These are phyloP conservation scores for Chara braunii DNA, from an alignment of 139 green algal genomes.

Conservation along the genomic window DNA sequence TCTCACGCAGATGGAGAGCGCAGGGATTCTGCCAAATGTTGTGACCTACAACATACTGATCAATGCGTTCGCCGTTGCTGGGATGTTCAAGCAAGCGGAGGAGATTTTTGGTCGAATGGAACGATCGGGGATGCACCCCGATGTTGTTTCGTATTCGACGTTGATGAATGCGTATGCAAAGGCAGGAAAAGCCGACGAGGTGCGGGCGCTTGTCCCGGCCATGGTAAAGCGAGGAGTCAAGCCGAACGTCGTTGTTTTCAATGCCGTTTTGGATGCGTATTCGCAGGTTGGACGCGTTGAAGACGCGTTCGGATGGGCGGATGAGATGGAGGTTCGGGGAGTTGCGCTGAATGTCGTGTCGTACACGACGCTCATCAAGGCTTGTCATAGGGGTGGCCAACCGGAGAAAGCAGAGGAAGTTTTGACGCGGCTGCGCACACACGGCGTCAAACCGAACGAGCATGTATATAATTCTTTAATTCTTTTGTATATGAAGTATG, in stretches of 20 bases:
- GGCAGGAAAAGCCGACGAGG: slow-evolving; percentile 1
- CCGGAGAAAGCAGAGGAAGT: too few species aligned
- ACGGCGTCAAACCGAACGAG: too few species aligned
- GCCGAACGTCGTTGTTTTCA: slow-evolving; percentile 30
- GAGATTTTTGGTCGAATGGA: slow-evolving; percentile 22
- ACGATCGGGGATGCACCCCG: background rate
- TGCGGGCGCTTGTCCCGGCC: background rate
- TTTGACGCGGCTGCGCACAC: too few species aligned
- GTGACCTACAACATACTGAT: slow-evolving; percentile 38
- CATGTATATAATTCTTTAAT: too few species aligned
- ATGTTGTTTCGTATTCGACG: slow-evolving; percentile 31
- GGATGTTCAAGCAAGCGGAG: background rate
- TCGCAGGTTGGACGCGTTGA: slow-evolving; percentile 5
- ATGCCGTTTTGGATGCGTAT: slow-evolving; percentile 9
- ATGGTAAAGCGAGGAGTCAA: slow-evolving; percentile 3
- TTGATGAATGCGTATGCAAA: slow-evolving; percentile 35
- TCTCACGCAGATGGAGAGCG: background rate
- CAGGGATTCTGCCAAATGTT: slow-evolving; percentile 1
- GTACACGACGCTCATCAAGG: slow-evolving; percentile 23
- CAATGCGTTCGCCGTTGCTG: slow-evolving; percentile 8
- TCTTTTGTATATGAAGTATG: too few species aligned
- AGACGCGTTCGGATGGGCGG: background rate
- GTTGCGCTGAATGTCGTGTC: slow-evolving; percentile 14
- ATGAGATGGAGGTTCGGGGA: slow-evolving; percentile 11
- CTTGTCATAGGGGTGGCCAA: too few species aligned